Percentiles rank a stretch among this genome's conserved stretches.
These are phyloP conservation scores for Porphyrellus cyaneotinctus DNA, from an alignment of 768 basidiomycete species.

Conservation along the genomic window DNA sequence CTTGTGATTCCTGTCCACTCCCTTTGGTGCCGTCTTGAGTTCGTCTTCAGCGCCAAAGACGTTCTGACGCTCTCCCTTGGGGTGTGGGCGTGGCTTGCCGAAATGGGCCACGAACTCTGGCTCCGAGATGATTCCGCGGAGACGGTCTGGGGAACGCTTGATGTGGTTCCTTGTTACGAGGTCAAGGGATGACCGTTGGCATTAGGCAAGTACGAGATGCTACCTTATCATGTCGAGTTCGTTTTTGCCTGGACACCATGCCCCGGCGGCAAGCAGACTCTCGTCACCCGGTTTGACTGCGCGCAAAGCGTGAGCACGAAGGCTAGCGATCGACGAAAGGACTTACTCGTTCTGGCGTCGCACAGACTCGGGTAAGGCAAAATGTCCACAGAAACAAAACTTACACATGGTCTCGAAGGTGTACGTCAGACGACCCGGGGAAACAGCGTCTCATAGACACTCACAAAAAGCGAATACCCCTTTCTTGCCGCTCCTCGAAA, in stretches of 20 bases:
- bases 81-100: conserved; percentile 60
- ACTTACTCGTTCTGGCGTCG: conserved; percentile 22
- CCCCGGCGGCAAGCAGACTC: conserved; percentile 74
- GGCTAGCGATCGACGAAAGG: background rate
- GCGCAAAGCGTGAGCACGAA: conserved; percentile 6
- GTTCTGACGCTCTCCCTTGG: conserved; percentile 61
- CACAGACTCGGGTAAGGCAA: background rate
- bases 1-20: conserved; percentile 78
- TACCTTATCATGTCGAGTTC: conserved; percentile 77
- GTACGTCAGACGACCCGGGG: background rate
- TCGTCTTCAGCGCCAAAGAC: conserved; percentile 88
- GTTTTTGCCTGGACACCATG: conserved; percentile 75
- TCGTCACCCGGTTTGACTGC: conserved; percentile 63
- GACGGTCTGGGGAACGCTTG: conserved; percentile 51
- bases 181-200: background rate
- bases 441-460: conserved; percentile 24
- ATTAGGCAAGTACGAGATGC: background rate
- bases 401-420: conserved; percentile 24
- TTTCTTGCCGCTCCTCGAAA: conserved; percentile 87
- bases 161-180: conserved; percentile 53
- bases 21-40: conserved; percentile 89
- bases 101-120: conserved; percentile 75
- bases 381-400: conserved; percentile 1
- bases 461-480: conserved; percentile 84
- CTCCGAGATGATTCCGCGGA: conserved; percentile 63